Conservation (phyloP, 208 protist species). For the Leishmania aethiopica region DNA sequence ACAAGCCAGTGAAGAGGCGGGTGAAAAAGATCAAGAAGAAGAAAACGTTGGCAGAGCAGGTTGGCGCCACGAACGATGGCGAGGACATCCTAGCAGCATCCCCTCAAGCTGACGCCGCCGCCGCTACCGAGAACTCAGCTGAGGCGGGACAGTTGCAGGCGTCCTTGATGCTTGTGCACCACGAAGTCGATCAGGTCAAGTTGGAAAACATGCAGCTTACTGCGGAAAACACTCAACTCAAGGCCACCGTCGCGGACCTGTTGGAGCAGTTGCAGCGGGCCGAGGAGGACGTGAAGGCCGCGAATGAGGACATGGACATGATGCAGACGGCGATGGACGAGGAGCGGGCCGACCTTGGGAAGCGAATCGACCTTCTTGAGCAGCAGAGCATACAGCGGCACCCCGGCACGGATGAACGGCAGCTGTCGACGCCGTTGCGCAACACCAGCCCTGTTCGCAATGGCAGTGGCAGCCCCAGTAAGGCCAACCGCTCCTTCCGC, state of each 20-base stretch:
- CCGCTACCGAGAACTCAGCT: neutral
- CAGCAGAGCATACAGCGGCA: neutral
- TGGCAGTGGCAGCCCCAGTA: neutral
- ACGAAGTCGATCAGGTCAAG: constrained; percentile 48
- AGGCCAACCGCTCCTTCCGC: constrained; percentile 17
- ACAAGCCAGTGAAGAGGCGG: constrained; percentile 38
- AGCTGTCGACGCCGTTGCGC: constrained; percentile 1
- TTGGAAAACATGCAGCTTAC: constrained; percentile 55
- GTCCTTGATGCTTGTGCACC: constrained; percentile 12
- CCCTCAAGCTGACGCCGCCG: constrained; percentile 10
- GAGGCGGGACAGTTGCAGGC: constrained; percentile 18
- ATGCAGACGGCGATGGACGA: constrained; percentile 29
- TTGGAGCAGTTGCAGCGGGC: constrained; percentile 42
- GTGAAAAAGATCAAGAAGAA: constrained; percentile 57
- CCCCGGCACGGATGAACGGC: constrained; percentile 6
- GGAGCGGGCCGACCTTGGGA: constrained; percentile 39
- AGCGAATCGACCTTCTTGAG: constrained; percentile 41
- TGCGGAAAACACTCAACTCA: constrained; percentile 60
- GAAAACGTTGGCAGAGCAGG: constrained; percentile 51
- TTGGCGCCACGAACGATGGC: constrained; percentile 33
- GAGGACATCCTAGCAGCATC: constrained; percentile 27
- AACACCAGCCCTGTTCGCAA: constrained; percentile 14
- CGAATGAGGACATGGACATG: constrained; percentile 33
- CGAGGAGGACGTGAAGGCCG: constrained; percentile 42
- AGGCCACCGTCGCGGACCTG: constrained; percentile 52